Base-by-base conservation (phyloP, 768 basidiomycete genomes). In the Boletus edulis region DNA sequence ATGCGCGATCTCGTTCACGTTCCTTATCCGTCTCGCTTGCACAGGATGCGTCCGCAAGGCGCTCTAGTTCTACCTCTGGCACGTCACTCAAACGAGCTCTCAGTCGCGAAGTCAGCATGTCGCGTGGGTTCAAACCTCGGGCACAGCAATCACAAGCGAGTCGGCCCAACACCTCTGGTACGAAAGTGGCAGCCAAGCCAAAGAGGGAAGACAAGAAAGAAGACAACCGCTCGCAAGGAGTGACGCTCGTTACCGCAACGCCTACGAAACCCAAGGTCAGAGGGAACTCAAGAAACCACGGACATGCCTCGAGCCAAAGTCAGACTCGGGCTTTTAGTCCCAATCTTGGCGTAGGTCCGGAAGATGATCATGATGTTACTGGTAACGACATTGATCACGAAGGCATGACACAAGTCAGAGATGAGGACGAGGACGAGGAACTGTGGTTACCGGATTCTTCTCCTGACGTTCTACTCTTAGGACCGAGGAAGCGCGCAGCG, bases 61-160 rank as follows among this genome's bases (percentile, higher is more conserved):
- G 74, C n/a, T 58, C 66, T 54, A 56, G 63, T 75, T 20, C 61
- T 13, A 43, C 44, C 14, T 60, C 73, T 63, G 46, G 73, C 73
- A 63, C 75, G 68, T 67, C 72, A 7, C 81, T 82, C 63, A 82
- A 81, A 57, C 77, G 80, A 11, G 71, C 80, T 1, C 70, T 89
- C n/a, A 83, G 77, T 54, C 78, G 86, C 32, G 87, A 91, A 65
- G 76, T 90, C 58, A 90, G 86, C 70, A 91, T 91, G 89, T 83
- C 84, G 17, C 78, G 87, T 32, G 79, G 72, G 22, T 89, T 89
- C 72, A 88, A 83, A 63, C 76, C 76, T 44, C 52, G 78, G 61
- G 54, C 57, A 54, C 54, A 61, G 46, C 46, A 41, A 18, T 56
- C 57, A 18, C 57, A 58, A 20, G 31, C 50, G 35, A 59, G 51